phyloP scores from a whole-genome alignment of 176 grass and related monocot genomes.

The Puccinellia tenuiflora region DNA sequence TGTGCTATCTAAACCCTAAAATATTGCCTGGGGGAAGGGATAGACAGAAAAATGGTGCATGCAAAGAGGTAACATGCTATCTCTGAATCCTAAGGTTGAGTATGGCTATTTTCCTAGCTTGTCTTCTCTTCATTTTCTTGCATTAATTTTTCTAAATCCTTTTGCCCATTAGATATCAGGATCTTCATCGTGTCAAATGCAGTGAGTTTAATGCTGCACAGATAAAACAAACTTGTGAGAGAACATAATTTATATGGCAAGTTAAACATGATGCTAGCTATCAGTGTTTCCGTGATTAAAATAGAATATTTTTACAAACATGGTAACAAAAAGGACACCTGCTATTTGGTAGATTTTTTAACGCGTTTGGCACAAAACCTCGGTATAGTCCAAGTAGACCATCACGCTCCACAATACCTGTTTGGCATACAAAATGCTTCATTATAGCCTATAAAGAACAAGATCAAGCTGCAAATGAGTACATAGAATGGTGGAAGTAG shows the following conservation, averaged over 20 bases:
- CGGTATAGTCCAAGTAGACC: conserved; percentile 78
- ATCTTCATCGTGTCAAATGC: conserved; percentile 84
- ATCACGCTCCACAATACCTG: conserved; percentile 83
- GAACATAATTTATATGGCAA: not conserved
- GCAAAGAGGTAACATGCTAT: conserved; percentile 16
- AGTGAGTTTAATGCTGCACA: conserved; percentile 82
- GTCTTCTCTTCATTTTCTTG: conserved; percentile 66
- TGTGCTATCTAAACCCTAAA: conserved; percentile 26
- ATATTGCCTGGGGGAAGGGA: not conserved
- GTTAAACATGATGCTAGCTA: not conserved
- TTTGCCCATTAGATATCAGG: conserved; percentile 59
- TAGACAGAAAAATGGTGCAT: not conserved
- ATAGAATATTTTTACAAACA: not conserved
- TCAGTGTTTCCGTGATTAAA: not conserved
- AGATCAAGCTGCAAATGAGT: not conserved
- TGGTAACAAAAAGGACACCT: conserved; percentile 43
- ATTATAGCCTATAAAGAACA: conserved; percentile 5
- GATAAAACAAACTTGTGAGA: conserved; percentile 18
- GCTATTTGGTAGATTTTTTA: conserved; percentile 97
- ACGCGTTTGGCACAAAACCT: conserved; percentile 89
- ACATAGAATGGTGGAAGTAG: not conserved
- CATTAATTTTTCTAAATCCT: conserved; percentile 76
- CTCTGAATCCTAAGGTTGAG: not conserved
- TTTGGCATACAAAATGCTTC: conserved; percentile 20
- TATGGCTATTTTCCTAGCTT: conserved; percentile 17